Evolutionary conservation across 805 yeast species (phyloP).

Genomic region (Candida michaelii): DNA sequence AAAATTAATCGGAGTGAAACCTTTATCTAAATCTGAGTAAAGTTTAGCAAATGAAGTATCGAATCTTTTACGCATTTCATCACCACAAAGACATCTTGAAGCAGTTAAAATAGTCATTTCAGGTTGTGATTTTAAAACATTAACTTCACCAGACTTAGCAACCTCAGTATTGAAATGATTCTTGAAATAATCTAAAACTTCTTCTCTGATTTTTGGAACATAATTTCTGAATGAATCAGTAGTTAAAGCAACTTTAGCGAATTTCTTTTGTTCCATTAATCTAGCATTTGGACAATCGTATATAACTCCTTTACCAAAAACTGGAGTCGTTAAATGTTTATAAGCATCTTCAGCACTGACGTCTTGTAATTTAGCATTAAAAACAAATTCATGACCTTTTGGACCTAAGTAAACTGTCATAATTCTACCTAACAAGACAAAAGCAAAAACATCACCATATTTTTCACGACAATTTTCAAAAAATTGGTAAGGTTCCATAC

Average conservation of each 20-base stretch:
- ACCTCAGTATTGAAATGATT: slow-evolving; percentile 49
- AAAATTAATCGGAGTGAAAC: slow-evolving; percentile 93
- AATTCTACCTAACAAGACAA: slow-evolving; percentile 81
- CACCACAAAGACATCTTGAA: slow-evolving; percentile 85
- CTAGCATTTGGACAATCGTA: slow-evolving; percentile 94
- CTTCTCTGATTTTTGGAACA: slow-evolving; percentile 86
- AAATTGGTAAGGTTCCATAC: slow-evolving; percentile 91
- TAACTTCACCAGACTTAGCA: slow-evolving; percentile 46
- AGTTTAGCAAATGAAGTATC: slow-evolving; percentile 80
- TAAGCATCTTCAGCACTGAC: slow-evolving; percentile 97
- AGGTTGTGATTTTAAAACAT: slow-evolving; percentile 84
- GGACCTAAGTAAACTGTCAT: slow-evolving; percentile 98
- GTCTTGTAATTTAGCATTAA: slow-evolving; percentile 84
- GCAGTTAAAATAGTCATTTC: slow-evolving; percentile 97
- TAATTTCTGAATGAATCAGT: slow-evolving; percentile 78
- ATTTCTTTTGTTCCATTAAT: slow-evolving; percentile 98
- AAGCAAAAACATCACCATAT: slow-evolving; percentile 92
- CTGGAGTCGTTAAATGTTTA: slow-evolving; percentile 97
- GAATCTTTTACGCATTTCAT: slow-evolving; percentile 82
- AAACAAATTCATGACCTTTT: slow-evolving; percentile 94
- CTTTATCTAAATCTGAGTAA: slow-evolving; percentile 91
- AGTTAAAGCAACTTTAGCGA: slow-evolving; percentile 86
- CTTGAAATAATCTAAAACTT: slow-evolving; percentile 65
- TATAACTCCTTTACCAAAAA: slow-evolving; percentile 95
- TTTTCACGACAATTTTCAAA: slow-evolving; percentile 75